Evolutionary conservation across 371 early-diverging fungal genomes (phyloP), one percentile per base, ranked within the genome.

Genomic region (Chytridiales sp.): DNA sequence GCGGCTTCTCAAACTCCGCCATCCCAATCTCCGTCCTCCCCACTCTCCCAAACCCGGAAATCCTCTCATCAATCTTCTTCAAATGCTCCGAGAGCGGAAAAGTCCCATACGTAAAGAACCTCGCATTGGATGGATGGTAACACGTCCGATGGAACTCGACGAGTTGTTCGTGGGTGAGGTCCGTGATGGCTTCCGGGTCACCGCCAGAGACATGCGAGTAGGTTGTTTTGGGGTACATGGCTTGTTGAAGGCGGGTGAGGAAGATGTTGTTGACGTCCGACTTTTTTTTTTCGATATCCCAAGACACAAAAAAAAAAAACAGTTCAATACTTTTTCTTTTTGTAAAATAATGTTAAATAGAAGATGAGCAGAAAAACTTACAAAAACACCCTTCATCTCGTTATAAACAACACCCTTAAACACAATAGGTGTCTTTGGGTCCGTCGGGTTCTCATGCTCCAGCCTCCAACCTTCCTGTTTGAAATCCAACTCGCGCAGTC

Each of bases 361-460:
- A 29, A 22, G 22, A 30, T 29, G 56, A 19, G 27, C 46, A 29
- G 19, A 39, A 13, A n/a, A 8, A 49, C 71, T 59, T 80, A 84
- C 84, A 66, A 89, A 82, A 55, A 85, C 87, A 8, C 97, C 97
- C 78, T 97, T 97, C 97, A 97, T 97, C 64, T 97, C 97, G 70
- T 96, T 97, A 70, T 90, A 97, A 3, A 97, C 97, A 32, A 97
- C 90, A 29, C 97, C 97, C 62, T 94, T 95, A 68, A 96, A 75
- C 30, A 78, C 60, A 56, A 79, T 72, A n/a, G 79, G 79, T 6
- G 78, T 61, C 1, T 61, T 13, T 6, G 69, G 49, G 48, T 79
- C 76, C 31, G 19, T 4, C 26, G 88, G 82, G 49, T 86, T 76
- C 57, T 86, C 79, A 61, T 92, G 86, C 64, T 96, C 97, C 40